Conservation (phyloP, 345 rosid species). For the Aegle marmelos region DNA sequence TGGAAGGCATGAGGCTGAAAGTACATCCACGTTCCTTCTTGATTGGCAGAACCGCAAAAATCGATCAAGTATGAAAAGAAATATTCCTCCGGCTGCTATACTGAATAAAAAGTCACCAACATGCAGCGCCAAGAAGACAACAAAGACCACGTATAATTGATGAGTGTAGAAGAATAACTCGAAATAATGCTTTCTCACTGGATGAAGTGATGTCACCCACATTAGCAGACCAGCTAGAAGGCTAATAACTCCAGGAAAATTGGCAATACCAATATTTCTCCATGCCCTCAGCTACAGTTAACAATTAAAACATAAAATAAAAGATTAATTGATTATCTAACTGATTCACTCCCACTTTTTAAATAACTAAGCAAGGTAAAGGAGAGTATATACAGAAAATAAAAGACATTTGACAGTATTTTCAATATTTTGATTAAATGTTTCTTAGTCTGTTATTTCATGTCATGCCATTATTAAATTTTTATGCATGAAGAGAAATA, state of each 20-base stretch:
- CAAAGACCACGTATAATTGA: slow-evolving; percentile 75
- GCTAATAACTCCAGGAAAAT: slow-evolving; percentile 76
- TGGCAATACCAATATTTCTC: slow-evolving; percentile 52
- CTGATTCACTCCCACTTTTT: background rate
- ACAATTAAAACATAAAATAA: background rate
- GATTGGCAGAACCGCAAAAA: slow-evolving; percentile 92
- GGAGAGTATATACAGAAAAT: background rate
- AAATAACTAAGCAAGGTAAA: background rate
- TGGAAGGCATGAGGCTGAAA: slow-evolving; percentile 75
- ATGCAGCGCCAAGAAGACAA: slow-evolving; percentile 78
- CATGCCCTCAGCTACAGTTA: slow-evolving; percentile 59
- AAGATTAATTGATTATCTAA: background rate
- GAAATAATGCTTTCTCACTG: slow-evolving; percentile 64
- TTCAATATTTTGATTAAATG: background rate
- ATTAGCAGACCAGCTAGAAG: slow-evolving; percentile 73
- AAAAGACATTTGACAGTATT: background rate
- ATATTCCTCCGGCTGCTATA: slow-evolving; percentile 75
- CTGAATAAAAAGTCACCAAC: slow-evolving; percentile 73
- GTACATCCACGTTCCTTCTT: slow-evolving; percentile 53
- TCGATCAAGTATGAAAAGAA: slow-evolving; percentile 82
- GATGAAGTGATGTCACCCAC: slow-evolving; percentile 80
- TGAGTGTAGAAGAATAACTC: slow-evolving; percentile 95
- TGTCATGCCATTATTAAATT: background rate
- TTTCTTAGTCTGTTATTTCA: background rate
- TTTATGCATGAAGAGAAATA: background rate